A percentile compares a stretch with the other conserved stretches of the same genome.
Conservation (phyloP, 331 rosid species). For the Cucumis variabilis region DNA sequence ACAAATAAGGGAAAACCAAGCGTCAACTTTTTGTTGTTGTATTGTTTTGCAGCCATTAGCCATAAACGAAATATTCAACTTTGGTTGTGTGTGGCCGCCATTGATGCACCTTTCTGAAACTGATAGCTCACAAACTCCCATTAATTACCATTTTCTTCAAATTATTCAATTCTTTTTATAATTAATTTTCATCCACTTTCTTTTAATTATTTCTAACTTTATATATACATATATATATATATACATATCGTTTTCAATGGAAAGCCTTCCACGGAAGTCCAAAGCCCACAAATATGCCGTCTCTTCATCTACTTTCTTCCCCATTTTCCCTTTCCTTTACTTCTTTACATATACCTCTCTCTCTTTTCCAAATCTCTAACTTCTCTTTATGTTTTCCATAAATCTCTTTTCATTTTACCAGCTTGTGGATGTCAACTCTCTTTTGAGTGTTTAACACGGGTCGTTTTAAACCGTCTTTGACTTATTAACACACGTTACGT, state of each 20-base stretch:
- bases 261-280: slow-evolving; percentile 31
- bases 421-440: not conserved
- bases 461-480: not conserved
- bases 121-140: slow-evolving; percentile 21
- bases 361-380: not conserved
- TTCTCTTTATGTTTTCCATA: not conserved
- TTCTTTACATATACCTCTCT: not conserved
- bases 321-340: not conserved
- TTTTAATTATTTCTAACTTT: not conserved
- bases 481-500: too few relatives aligned
- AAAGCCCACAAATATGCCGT: not conserved
- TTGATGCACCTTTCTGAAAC: slow-evolving; percentile 25
- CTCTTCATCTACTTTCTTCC: not conserved
- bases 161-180: not conserved
- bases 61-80: not conserved
- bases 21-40: not conserved
- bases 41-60: not conserved
- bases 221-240: too few relatives aligned
- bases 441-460: not conserved
- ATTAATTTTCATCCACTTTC: not conserved
- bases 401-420: not conserved
- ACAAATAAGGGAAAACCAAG: not conserved
- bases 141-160: not conserved
- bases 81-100: slow-evolving; percentile 17
- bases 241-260: not conserved